phyloP scores from a whole-genome alignment of 805 yeast species.

The Candida khao-thaluensis region DNA sequence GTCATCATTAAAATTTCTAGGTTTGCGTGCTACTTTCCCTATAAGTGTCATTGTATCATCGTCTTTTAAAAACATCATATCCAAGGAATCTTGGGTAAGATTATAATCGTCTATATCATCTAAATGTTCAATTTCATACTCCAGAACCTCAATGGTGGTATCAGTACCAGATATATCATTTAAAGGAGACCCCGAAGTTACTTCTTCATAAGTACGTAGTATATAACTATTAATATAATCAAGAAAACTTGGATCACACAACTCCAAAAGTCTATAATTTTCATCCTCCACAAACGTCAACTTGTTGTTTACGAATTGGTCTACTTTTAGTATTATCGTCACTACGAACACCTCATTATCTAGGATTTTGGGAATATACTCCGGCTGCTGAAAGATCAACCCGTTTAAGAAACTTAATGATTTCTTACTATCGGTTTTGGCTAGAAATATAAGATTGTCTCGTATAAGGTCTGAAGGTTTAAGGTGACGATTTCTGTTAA shows the following conservation, averaged over 20 bases:
- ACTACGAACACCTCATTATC: slow-evolving; percentile 35
- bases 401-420: slow-evolving; percentile 6
- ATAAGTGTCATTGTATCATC: slow-evolving; percentile 15
- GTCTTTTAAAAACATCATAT: slow-evolving; percentile 10
- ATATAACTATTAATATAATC: slow-evolving; percentile 29
- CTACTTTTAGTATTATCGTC: slow-evolving; percentile 23
- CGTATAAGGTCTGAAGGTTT: slow-evolving; percentile 34
- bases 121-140: slow-evolving; percentile 11
- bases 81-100: slow-evolving; percentile 2
- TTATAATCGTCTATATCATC: slow-evolving; percentile 5
- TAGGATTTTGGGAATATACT: slow-evolving; percentile 6
- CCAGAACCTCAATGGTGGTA: slow-evolving; percentile 19
- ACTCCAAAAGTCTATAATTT: slow-evolving; percentile 25
- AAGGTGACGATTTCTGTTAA: slow-evolving; percentile 28
- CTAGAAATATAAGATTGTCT: slow-evolving; percentile 34
- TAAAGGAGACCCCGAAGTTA: slow-evolving; percentile 4
- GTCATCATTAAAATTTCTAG: slow-evolving; percentile 7
- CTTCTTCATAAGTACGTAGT: slow-evolving; percentile 7
- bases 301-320: slow-evolving; percentile 21
- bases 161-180: slow-evolving; percentile 17
- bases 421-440: slow-evolving; percentile 18
- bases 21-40: slow-evolving; percentile 3
- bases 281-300: slow-evolving; percentile 30
- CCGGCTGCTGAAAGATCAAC: slow-evolving; percentile 7
- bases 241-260: slow-evolving; percentile 26